These are phyloP conservation scores for Ochromonas danica DNA, from an alignment of 108 stramenopile species.

Conservation along the genomic window DNA sequence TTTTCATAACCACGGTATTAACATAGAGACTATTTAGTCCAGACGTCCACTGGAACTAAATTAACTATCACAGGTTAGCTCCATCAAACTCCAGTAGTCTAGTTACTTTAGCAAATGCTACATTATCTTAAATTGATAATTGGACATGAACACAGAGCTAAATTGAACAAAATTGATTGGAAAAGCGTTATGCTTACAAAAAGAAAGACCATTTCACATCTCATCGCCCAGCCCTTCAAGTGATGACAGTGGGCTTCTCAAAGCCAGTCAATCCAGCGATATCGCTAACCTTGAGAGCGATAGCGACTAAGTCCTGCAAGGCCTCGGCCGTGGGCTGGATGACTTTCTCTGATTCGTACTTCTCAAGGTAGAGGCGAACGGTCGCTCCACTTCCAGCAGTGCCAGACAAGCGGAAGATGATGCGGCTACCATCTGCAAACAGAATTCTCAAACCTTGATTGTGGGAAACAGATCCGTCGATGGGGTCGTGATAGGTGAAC, in stretches of 20 bases:
- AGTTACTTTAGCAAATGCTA: no score
- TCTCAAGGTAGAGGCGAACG: constrained; percentile 98
- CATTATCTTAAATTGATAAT: no score
- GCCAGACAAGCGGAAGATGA: constrained; percentile 96
- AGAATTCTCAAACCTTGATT: constrained; percentile 92
- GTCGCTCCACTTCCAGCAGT: constrained; percentile 98
- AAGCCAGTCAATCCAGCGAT: constrained; percentile 86
- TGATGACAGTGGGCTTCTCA: constrained; percentile 96
- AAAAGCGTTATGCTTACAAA: no score
- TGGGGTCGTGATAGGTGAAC: constrained; percentile 93
- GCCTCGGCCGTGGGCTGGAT: constrained; percentile 51
- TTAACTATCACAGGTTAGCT: no score
- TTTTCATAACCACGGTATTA: no score
- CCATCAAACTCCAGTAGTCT: no score
- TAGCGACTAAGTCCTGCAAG: constrained; percentile 73
- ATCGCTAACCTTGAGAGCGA: constrained; percentile 81
- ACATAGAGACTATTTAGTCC: no score
- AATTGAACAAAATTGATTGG: no score
- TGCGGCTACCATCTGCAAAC: constrained; percentile 87
- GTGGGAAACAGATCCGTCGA: constrained; percentile 83
- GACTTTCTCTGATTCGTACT: constrained; percentile 67
- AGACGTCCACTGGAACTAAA: no score
- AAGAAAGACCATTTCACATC: no score
- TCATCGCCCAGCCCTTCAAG: no score
- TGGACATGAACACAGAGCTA: no score